Evolutionary conservation across 192 early-diverging fungal genomes (phyloP), one percentile per base, ranked within the genome.

Genomic region (Rhizophlyctis rosea): DNA sequence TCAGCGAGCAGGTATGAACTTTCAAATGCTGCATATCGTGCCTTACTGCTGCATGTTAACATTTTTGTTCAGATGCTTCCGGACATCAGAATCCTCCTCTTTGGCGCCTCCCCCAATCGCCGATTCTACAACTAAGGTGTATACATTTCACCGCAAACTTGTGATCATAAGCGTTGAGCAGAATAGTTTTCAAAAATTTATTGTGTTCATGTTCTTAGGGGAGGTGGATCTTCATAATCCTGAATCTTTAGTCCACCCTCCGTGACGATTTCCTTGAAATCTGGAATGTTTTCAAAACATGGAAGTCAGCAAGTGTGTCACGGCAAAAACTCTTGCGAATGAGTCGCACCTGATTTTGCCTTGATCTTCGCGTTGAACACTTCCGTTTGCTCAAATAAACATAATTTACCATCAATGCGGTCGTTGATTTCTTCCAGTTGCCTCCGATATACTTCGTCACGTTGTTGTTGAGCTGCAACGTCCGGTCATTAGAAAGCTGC

Each of bases 1-100:
- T 89, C 30, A 80, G 84, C 51, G 91, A 98, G 64, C 55, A 48
- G 0, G 62, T 56, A 60, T 58, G 47, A 24, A 36, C 59, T 3
- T 57, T 30, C 50, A 32, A 54, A 18, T 31, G 25, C 25, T 53
- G 16, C 3, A 36, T 16, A 60, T 71, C 30, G 7, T 21, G 7
- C 11, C 9, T 34, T 71, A 48, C 25, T 30, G 49, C 47, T 50
- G 30, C 32, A 25, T 54, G 11, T 33, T 4, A 48, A 50, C 23
- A 39, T 36, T 48, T n/a, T n/a, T n/a, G n/a, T n/a, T 14, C 61
- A 91, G 91, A 90, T 95, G 92, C 87, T 99, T 59, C 96, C 96
- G 31, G 89, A 93, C 64, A 86, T 98, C 70, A 91, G 94, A 53
- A 78, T 87, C 65, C 69, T 87, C 50, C 82, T 99, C 54, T 99